Percentiles rank a stretch among this genome's conserved stretches.
Evolutionary conservation across 768 basidiomycete genomes (phyloP).

Genomic region (Exsudoporus frostii): DNA sequence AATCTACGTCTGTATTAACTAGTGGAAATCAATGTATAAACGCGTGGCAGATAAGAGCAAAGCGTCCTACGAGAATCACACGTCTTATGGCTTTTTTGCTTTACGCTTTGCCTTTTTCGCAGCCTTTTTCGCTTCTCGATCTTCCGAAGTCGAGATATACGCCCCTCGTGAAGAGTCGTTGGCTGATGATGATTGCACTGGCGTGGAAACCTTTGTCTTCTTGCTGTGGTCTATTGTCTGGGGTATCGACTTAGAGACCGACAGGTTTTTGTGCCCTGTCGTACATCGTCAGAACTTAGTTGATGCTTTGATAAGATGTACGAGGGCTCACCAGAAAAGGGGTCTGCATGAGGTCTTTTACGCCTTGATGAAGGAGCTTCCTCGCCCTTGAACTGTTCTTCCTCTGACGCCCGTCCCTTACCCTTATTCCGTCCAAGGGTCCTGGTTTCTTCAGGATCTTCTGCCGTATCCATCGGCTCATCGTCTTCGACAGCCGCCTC

Average conservation of each 20-base stretch:
- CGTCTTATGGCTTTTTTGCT: constrained; percentile 21
- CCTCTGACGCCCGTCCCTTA: constrained; percentile 37
- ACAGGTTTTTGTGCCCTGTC: constrained; percentile 32
- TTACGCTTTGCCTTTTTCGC: constrained; percentile 37
- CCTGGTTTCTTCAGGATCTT: neutral
- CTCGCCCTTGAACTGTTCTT: constrained; percentile 9
- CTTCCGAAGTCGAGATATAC: constrained; percentile 22
- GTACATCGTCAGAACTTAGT: neutral
- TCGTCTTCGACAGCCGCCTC: constrained; percentile 4
- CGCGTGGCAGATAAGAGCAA: neutral
- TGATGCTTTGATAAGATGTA: neutral
- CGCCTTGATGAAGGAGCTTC: constrained; percentile 36
- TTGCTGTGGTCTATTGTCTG: constrained; percentile 6
- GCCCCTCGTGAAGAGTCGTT: constrained; percentile 18
- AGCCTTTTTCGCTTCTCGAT: constrained; percentile 22
- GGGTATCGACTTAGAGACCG: neutral
- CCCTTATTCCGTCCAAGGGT: constrained; percentile 27
- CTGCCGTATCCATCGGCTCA: constrained; percentile 7
- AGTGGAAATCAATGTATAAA: constrained; percentile 16
- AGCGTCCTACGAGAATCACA: constrained; percentile 10
- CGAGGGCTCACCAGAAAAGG: constrained; percentile 54
- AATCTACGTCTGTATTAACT: constrained; percentile 16
- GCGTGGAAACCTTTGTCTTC: neutral
- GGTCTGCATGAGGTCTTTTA: constrained; percentile 55
- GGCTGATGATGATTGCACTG: neutral